A percentile compares a stretch with the other conserved stretches of the same genome.
Conservation (phyloP, 768 basidiomycete species). For the Strobilomyces confusus region DNA sequence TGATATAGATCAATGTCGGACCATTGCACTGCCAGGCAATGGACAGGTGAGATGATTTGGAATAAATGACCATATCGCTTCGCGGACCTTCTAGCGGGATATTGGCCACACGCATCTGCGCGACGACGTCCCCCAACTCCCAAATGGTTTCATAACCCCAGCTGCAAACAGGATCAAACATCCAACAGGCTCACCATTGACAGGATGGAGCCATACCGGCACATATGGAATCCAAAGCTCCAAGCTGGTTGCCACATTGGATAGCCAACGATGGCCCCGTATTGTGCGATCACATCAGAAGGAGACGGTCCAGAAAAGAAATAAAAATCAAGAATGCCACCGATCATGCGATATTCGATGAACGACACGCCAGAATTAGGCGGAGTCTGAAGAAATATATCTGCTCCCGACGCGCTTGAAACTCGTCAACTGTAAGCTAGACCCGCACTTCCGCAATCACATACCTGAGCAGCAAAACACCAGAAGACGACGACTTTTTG, state of each 20-base stretch:
- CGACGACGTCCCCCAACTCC: conserved; percentile 50
- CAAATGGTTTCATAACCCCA: conserved; percentile 49
- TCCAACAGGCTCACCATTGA: not conserved
- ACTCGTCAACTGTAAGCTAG: conserved; percentile 3
- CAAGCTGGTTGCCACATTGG: conserved; percentile 69
- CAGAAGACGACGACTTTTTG: conserved; percentile 56
- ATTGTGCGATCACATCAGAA: conserved; percentile 60
- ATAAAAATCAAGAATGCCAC: conserved; percentile 74
- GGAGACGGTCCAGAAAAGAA: conserved; percentile 58
- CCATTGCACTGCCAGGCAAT: conserved; percentile 53
- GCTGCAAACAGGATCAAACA: not conserved
- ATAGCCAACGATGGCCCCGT: conserved; percentile 57
- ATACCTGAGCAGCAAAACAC: conserved; percentile 68
- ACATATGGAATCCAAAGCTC: conserved; percentile 76
- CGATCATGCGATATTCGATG: conserved; percentile 68
- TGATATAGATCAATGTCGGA: conserved; percentile 73
- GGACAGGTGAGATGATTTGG: not conserved
- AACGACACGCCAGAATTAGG: conserved; percentile 50
- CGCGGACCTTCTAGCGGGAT: conserved; percentile 66
- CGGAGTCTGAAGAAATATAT: conserved; percentile 62
- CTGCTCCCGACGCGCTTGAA: conserved; percentile 57
- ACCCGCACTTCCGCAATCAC: not conserved
- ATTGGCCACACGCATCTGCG: conserved; percentile 57
- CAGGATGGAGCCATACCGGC: conserved; percentile 38
- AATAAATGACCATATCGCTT: not conserved